A percentile compares a stretch with the other conserved stretches of the same genome.
phyloP scores from a whole-genome alignment of 306 rosid species.

The Heteromeles arbutifolia region DNA sequence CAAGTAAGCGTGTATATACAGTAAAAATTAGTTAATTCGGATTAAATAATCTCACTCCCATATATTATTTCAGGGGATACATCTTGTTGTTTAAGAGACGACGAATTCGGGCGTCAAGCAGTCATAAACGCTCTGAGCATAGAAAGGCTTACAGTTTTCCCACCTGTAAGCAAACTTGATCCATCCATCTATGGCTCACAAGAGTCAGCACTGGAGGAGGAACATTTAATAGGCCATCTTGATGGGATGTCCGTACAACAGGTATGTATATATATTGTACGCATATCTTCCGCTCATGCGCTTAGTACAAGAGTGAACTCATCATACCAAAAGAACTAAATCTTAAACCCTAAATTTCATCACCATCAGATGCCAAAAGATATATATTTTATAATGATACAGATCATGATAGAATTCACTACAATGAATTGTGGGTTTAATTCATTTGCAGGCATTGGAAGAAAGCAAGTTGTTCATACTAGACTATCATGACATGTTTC shows the following conservation, averaged over 20 bases:
- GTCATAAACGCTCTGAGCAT: conserved; percentile 37
- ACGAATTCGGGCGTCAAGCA: conserved; percentile 42
- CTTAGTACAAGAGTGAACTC: no score
- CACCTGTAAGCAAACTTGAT: conserved; percentile 47
- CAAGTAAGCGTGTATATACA: conserved; percentile 3
- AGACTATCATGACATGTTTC: conserved; percentile 73
- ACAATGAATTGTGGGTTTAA: neutral
- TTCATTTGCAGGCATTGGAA: conserved; percentile 57
- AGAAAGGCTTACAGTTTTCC: conserved; percentile 39
- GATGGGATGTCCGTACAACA: conserved; percentile 39
- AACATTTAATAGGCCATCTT: conserved; percentile 34
- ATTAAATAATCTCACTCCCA: neutral
- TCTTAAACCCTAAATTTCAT: no score
- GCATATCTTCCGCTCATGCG: no score
- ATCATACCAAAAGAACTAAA: no score
- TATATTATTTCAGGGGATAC: conserved; percentile 22
- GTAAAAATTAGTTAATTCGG: no score
- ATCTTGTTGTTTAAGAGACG: conserved; percentile 23
- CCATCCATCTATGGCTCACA: conserved; percentile 37
- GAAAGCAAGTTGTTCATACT: conserved; percentile 58
- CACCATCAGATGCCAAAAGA: no score
- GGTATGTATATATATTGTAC: conserved; percentile 10
- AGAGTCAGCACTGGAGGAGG: conserved; percentile 40
- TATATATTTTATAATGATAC: no score
- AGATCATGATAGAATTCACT: neutral